Conservation (phyloP, 768 basidiomycete species). For the Russula griseocarnosa region DNA sequence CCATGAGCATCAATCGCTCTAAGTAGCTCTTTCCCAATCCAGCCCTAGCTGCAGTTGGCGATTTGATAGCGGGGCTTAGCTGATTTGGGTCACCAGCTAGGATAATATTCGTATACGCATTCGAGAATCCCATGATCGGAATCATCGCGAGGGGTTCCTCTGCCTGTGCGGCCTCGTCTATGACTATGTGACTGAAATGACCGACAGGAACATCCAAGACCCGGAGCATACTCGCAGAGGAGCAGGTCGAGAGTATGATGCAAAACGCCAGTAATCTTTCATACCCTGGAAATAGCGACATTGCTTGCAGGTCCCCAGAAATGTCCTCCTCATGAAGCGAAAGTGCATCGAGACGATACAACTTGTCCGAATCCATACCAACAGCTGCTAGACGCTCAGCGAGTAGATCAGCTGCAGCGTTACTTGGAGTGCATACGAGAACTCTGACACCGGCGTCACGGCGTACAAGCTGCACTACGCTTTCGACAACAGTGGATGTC, state of each 20-base stretch:
- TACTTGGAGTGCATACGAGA: conserved; percentile 39
- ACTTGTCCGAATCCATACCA: conserved; percentile 30
- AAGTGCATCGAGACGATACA: conserved; percentile 54
- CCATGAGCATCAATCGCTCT: conserved; percentile 36
- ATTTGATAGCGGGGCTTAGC: conserved; percentile 38
- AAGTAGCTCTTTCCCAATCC: conserved; percentile 38
- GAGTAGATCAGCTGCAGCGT: conserved; percentile 37
- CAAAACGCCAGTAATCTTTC: conserved; percentile 42
- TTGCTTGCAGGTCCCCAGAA: conserved; percentile 36
- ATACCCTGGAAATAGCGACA: conserved; percentile 37
- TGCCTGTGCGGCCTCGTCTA: conserved; percentile 64
- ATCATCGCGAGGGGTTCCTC: conserved; percentile 56
- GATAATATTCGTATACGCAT: conserved; percentile 36
- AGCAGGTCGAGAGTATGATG: conserved; percentile 56
- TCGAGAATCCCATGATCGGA: conserved; percentile 35
- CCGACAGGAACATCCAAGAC: conserved; percentile 48
- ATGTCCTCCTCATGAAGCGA: conserved; percentile 40
- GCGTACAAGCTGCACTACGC: conserved; percentile 36
- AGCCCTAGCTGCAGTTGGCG: conserved; percentile 30
- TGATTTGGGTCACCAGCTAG: conserved; percentile 40
- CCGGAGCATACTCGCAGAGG: conserved; percentile 48
- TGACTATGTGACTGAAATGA: conserved; percentile 57
- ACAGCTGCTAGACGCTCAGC: conserved; percentile 30
- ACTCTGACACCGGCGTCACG: conserved; percentile 30
- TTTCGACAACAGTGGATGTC: conserved; percentile 39